Evolutionary conservation across 1,139 yeast genomes (phyloP).

Genomic region (Lodderomyces elongisporus): DNA sequence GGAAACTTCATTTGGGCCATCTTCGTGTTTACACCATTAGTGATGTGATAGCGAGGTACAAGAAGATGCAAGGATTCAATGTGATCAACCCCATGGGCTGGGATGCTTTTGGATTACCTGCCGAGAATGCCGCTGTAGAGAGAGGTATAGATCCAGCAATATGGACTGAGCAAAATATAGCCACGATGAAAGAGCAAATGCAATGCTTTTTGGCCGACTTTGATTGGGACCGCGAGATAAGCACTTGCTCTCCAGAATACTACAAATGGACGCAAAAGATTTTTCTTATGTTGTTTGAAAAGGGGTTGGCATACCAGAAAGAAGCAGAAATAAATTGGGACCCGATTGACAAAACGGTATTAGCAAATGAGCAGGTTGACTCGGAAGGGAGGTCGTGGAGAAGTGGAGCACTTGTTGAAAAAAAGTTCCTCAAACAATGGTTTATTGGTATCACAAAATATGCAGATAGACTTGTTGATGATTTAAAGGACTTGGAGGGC

Average conservation of each 20-base stretch:
- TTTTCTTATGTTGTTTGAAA: slow-evolving; percentile 63
- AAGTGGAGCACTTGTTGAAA: slow-evolving; percentile 92
- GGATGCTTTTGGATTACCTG: slow-evolving; percentile 98
- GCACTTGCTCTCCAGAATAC: slow-evolving; percentile 85
- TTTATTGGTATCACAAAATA: slow-evolving; percentile 82
- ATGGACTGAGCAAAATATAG: slow-evolving; percentile 80
- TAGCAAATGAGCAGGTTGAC: slow-evolving; percentile 97
- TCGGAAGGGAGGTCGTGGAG: slow-evolving; percentile 90
- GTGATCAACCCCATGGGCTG: slow-evolving; percentile 98
- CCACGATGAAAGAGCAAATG: slow-evolving; percentile 82
- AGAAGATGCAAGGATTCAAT: slow-evolving; percentile 67
- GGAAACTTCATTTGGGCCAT: slow-evolving; percentile 89
- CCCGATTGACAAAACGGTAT: slow-evolving; percentile 87
- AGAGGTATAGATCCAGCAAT: slow-evolving; percentile 68
- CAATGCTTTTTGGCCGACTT: slow-evolving; percentile 73
- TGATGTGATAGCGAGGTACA: slow-evolving; percentile 75
- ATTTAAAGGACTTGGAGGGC: slow-evolving; percentile 50
- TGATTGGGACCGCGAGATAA: slow-evolving; percentile 88
- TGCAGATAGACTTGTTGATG: slow-evolving; percentile 62
- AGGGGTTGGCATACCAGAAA: slow-evolving; percentile 79
- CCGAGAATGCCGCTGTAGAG: slow-evolving; percentile 96
- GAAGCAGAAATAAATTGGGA: slow-evolving; percentile 96
- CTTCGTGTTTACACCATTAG: slow-evolving; percentile 86
- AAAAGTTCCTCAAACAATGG: slow-evolving; percentile 80
- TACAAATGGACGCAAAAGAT: slow-evolving; percentile 91